These are phyloP conservation scores for Pseudogymnoascus sp. DNA, from an alignment of 2,329 filamentous ascomycete genomes.

Conservation along the genomic window DNA sequence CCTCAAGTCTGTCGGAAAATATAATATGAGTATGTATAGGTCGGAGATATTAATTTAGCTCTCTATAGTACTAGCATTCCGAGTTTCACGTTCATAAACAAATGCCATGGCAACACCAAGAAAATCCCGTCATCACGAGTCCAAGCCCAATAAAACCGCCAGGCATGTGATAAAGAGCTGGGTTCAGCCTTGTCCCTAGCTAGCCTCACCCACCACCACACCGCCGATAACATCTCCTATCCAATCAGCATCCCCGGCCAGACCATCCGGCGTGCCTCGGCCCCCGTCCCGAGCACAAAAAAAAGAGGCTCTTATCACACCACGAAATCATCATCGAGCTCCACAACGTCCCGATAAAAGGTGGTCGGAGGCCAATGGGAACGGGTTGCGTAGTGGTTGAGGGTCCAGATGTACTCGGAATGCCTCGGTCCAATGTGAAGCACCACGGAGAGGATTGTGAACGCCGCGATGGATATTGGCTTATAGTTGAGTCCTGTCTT, in stretches of 20 bases:
- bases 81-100: neutral
- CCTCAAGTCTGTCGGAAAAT: neutral
- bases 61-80: neutral
- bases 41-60: neutral
- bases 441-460: neutral
- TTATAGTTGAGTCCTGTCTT: slow-evolving; percentile 1
- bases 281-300: neutral
- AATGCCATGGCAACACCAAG: neutral
- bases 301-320: slow-evolving; percentile 6
- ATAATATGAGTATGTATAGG: neutral
- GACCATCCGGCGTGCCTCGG: neutral
- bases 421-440: neutral
- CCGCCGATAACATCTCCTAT: neutral
- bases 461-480: slow-evolving; percentile 2
- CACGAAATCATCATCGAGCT: slow-evolving; percentile 4
- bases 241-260: neutral
- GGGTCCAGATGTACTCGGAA: neutral
- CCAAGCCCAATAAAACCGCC: neutral
- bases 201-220: neutral
- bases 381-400: neutral
- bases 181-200: neutral
- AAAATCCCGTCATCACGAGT: neutral
- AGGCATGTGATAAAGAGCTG: neutral
- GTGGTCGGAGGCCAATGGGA: neutral
- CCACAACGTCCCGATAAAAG: neutral